Evolutionary conservation across 306 rosid genomes (phyloP).

Genomic region (Prunus mira): DNA sequence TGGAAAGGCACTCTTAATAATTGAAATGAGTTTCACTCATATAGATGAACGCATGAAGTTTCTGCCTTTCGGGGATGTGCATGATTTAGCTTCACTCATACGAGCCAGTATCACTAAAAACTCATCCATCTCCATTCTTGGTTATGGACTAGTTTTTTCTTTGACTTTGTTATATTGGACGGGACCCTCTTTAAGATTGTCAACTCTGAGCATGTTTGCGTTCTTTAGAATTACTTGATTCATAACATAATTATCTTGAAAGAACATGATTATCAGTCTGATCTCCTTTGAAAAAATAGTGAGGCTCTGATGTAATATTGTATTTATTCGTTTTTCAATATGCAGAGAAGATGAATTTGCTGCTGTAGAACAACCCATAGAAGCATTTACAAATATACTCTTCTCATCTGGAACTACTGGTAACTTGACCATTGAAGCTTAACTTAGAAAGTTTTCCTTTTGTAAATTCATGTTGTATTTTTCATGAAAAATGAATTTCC

Average conservation of each 20-base stretch:
- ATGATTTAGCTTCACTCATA: background rate
- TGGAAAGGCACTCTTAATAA: too few species aligned
- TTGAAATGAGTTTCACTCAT: background rate
- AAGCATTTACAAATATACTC: slow-evolving; percentile 68
- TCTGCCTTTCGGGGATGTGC: background rate
- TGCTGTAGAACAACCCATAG: slow-evolving; percentile 64
- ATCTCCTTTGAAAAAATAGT: background rate
- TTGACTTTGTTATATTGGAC: background rate
- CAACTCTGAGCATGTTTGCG: background rate
- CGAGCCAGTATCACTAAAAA: background rate
- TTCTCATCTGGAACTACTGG: slow-evolving; percentile 99
- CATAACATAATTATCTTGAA: background rate
- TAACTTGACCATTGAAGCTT: slow-evolving; percentile 24
- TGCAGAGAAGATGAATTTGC: slow-evolving; percentile 76
- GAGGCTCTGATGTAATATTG: background rate
- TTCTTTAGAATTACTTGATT: background rate
- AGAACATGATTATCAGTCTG: background rate
- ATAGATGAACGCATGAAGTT: background rate
- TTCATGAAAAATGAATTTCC: background rate
- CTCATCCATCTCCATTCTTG: background rate
- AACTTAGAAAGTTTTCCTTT: background rate
- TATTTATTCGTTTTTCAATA: slow-evolving; percentile 2
- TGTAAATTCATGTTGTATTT: background rate
- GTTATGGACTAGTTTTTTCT: background rate
- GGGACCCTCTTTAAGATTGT: background rate